Evolutionary conservation across 1,284 basidiomycete genomes (phyloP).

Genomic region (Boletellus deceptivus): DNA sequence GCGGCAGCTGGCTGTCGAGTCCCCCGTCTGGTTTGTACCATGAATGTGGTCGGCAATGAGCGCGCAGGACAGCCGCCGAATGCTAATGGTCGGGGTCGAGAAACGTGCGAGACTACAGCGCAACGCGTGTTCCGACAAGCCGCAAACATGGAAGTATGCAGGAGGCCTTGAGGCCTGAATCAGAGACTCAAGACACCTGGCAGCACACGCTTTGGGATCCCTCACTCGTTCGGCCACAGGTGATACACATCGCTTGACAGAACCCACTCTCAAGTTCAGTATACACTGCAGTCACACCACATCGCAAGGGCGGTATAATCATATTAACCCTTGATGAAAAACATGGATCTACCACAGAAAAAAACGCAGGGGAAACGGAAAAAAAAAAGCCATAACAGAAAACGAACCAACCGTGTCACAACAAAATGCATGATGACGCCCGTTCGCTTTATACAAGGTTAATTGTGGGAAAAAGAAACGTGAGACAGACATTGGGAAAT

Average conservation of each 20-base stretch:
- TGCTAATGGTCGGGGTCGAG: background rate
- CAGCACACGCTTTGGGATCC: too few species aligned
- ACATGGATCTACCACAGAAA: constrained; percentile 11
- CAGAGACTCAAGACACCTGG: too few species aligned
- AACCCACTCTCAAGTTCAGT: too few species aligned
- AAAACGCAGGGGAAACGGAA: background rate
- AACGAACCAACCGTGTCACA: constrained; percentile 32
- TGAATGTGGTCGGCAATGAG: background rate
- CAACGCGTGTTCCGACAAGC: background rate
- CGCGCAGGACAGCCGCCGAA: background rate
- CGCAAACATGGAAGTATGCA: constrained; percentile 7
- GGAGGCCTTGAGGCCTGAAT: background rate
- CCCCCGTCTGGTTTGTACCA: constrained; percentile 19
- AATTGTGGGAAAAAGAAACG: constrained; percentile 13
- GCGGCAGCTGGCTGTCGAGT: background rate
- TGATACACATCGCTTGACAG: too few species aligned
- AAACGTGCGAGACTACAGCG: background rate
- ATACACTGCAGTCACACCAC: background rate
- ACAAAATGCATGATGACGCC: constrained; percentile 4
- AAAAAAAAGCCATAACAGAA: constrained; percentile 5
- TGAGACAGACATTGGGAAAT: constrained; percentile 23
- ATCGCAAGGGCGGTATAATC: constrained; percentile 18
- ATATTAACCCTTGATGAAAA: constrained; percentile 16
- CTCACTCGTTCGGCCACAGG: too few species aligned
- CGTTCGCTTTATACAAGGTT: constrained; percentile 19